phyloP scores from a whole-genome alignment of 176 grass and related monocot genomes.

The Hordeum marinum region DNA sequence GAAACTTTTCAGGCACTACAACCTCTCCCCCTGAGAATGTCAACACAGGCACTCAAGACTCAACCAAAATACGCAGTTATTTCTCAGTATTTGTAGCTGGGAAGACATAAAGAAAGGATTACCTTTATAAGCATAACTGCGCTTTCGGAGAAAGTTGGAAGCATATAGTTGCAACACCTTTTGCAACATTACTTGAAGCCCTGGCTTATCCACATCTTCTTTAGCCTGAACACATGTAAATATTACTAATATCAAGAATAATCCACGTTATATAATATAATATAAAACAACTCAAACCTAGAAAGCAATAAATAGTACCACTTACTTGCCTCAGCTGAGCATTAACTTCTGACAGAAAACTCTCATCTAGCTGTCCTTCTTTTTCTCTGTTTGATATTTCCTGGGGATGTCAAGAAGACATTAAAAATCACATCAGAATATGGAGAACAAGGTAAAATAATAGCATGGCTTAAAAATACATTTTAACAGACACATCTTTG shows the following conservation, averaged over 20 bases:
- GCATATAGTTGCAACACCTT: conserved; percentile 90
- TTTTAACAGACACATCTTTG: background rate
- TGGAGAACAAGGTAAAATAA: background rate
- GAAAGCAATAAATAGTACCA: conserved; percentile 26
- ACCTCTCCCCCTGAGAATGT: conserved; percentile 59
- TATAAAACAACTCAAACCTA: background rate
- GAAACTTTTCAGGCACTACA: conserved; percentile 66
- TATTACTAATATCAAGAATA: background rate
- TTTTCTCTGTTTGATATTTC: conserved; percentile 72
- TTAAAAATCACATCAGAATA: background rate
- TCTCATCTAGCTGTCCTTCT: conserved; percentile 82
- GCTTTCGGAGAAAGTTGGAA: conserved; percentile 71
- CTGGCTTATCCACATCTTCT: conserved; percentile 87
- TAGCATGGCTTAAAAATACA: background rate
- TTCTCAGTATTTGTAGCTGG: background rate
- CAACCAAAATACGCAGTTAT: background rate
- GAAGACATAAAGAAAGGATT: background rate
- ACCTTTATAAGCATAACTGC: conserved; percentile 93
- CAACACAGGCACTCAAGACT: background rate
- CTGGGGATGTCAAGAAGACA: conserved; percentile 22
- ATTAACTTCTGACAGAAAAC: conserved; percentile 94
- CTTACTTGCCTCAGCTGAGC: conserved; percentile 86
- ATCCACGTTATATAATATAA: background rate
- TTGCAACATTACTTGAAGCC: conserved; percentile 83
- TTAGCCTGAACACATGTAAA: conserved; percentile 54